These are phyloP conservation scores for Chernovozyma sophiae-reginae DNA, from an alignment of 1,139 yeast species.

Conservation along the genomic window DNA sequence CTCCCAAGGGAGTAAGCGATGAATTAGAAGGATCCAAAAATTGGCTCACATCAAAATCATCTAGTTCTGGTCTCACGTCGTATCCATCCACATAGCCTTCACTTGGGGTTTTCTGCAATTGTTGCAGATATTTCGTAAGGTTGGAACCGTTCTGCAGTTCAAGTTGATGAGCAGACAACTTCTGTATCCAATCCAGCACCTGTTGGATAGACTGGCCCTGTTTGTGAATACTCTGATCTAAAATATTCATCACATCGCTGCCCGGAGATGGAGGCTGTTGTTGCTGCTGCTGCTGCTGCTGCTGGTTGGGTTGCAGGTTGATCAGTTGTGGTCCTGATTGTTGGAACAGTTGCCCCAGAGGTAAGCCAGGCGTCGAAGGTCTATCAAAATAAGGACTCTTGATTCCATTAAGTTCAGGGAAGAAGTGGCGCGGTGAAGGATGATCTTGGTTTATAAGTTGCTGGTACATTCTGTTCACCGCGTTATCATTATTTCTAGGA, in stretches of 20 bases:
- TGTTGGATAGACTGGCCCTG: slow-evolving; percentile 56
- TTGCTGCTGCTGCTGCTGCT: no score
- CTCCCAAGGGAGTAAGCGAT: slow-evolving; percentile 1
- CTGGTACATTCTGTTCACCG: slow-evolving; percentile 29
- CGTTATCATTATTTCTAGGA: slow-evolving; percentile 14
- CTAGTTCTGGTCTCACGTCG: slow-evolving; percentile 14
- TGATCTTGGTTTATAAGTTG: slow-evolving; percentile 25
- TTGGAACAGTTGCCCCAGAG: slow-evolving; percentile 10
- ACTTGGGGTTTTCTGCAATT: slow-evolving; percentile 14
- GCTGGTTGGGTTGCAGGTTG: background rate
- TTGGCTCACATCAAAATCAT: slow-evolving; percentile 38
- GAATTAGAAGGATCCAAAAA: slow-evolving; percentile 21
- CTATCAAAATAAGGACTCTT: slow-evolving; percentile 9
- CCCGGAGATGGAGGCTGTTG: slow-evolving; percentile 1
- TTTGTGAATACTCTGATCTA: slow-evolving; percentile 43
- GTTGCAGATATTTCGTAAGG: slow-evolving; percentile 13
- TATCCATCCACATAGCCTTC: background rate
- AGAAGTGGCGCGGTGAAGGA: slow-evolving; percentile 29
- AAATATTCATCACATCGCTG: slow-evolving; percentile 21
- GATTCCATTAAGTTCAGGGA: slow-evolving; percentile 27
- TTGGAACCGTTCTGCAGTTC: slow-evolving; percentile 18
- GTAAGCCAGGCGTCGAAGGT: slow-evolving; percentile 3
- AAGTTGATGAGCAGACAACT: slow-evolving; percentile 36
- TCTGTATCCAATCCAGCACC: slow-evolving; percentile 57
- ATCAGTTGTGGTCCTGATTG: background rate